Evolutionary conservation across 805 yeast species (phyloP).

Genomic region (Isabelozyma rhagii): DNA sequence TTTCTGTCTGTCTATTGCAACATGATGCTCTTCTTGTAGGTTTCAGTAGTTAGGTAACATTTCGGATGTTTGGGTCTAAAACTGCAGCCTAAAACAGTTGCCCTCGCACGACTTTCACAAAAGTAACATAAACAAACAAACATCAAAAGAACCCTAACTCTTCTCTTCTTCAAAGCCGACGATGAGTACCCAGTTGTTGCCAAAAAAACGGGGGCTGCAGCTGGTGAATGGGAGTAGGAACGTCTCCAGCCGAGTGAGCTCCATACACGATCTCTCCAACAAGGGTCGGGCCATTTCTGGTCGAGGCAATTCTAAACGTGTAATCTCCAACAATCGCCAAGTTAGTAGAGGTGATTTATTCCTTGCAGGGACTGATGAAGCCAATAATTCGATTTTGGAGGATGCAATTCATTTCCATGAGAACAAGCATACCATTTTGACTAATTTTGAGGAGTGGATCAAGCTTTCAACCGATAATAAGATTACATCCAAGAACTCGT

Average conservation of each 20-base stretch:
- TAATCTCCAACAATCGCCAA: conserved; percentile 11
- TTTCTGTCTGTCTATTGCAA: too few relatives aligned
- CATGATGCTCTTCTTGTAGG: too few relatives aligned
- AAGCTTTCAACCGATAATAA: conserved; percentile 47
- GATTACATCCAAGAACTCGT: conserved; percentile 45
- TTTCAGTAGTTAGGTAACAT: too few relatives aligned
- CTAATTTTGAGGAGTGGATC: conserved; percentile 49
- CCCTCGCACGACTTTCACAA: neutral
- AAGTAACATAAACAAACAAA: conserved; percentile 1
- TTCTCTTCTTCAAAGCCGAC: neutral
- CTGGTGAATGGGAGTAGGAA: conserved; percentile 1
- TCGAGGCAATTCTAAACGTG: conserved; percentile 14
- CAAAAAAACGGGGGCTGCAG: conserved; percentile 19
- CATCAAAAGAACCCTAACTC: neutral
- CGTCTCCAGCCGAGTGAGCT: conserved; percentile 6
- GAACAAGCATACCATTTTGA: conserved; percentile 39
- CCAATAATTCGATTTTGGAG: conserved; percentile 23
- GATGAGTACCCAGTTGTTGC: conserved; percentile 16
- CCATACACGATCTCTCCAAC: conserved; percentile 25
- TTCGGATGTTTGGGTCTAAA: too few relatives aligned
- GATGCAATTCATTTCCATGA: conserved; percentile 42
- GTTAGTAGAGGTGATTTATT: conserved; percentile 12
- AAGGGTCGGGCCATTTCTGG: conserved; percentile 27
- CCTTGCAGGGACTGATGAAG: conserved; percentile 14
- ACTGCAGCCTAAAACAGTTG: neutral